Evolutionary conservation across 164 flowering plant species (phyloP), one percentile per base, ranked within the genome.

Genomic region (Tetrastigma voinierianum): DNA sequence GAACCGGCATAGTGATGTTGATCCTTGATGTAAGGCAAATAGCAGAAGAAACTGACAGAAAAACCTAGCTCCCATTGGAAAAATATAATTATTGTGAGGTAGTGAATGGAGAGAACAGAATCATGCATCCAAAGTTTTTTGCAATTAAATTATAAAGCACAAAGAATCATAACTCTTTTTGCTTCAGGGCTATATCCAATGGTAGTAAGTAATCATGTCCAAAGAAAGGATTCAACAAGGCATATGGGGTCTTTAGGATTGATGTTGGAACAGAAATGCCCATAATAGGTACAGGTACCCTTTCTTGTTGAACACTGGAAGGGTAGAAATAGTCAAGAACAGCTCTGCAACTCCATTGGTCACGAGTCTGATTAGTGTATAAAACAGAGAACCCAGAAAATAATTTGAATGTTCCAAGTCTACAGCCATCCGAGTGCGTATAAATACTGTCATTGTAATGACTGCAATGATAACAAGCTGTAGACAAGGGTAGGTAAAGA

Each of bases 1-100:
- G 61, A 83, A 84, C 15, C 94, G 92, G 71, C 80, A 92, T 81
- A 87, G 68, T 40, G 94, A 83, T 54, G 71, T 67, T 45, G 90
- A 78, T 51, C 83, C 51, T 48, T 79, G 66, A 64, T 88, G 94
- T 59, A 84, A 69, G 17, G 76, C 80, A 74, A 88, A 90, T 49
- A 88, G 77, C 21, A 90, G 70, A 59, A 90, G 24, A 46, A 90
- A 66, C 17, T 92, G 97, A 18, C 86, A 64, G 53, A 88, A 68
- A 21, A 14, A 10, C 47, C 1, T 58, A 47, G 19, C 17, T n/a
- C 12, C 46, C 46, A 57, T 32, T 60, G 23, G 17, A 60, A n/a
- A 45, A 17, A 60, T 32, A 32, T n/a, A n/a, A n/a, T n/a, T n/a
- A n/a, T n/a, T n/a, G n/a, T n/a, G n/a, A n/a, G 6, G 40, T 32